Conservation (phyloP, 495 filamentous ascomycete species). For the Neurospora tetraspora region DNA sequence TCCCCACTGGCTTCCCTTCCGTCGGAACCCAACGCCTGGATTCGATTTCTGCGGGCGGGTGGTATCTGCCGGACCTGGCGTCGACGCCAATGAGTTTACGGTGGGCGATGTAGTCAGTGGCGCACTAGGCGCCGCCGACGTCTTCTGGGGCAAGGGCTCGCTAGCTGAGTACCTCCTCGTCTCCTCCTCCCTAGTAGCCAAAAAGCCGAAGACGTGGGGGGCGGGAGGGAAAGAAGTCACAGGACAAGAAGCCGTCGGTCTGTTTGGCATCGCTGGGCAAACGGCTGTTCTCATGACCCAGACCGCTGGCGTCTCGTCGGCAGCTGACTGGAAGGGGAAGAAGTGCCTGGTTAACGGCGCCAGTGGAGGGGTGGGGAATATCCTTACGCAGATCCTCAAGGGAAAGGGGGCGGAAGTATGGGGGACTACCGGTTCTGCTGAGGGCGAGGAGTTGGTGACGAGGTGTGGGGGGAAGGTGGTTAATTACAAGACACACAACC, state of each 20-base stretch:
- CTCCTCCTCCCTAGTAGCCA: slow-evolving; percentile 13
- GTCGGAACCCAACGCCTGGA: slow-evolving; percentile 21
- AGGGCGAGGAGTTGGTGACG: slow-evolving; percentile 22
- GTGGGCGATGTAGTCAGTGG: slow-evolving; percentile 24
- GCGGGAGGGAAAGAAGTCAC: neutral
- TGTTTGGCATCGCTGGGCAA: slow-evolving; percentile 27
- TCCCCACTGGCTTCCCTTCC: slow-evolving; percentile 24
- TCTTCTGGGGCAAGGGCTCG: slow-evolving; percentile 21
- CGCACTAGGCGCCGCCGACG: neutral
- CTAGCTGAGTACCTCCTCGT: slow-evolving; percentile 30
- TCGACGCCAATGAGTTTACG: neutral
- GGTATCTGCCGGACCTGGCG: slow-evolving; percentile 14
- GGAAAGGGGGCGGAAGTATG: slow-evolving; percentile 24
- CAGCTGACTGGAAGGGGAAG: slow-evolving; percentile 1
- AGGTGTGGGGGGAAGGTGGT: slow-evolving; percentile 29
- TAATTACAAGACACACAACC: slow-evolving; percentile 23
- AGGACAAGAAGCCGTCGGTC: slow-evolving; percentile 19
- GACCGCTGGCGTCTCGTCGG: slow-evolving; percentile 2
- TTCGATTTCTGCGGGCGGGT: slow-evolving; percentile 35
- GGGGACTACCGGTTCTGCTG: slow-evolving; percentile 21
- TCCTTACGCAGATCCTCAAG: slow-evolving; percentile 29
- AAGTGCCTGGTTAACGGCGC: slow-evolving; percentile 33
- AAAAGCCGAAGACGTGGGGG: neutral
- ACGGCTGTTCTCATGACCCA: slow-evolving; percentile 15
- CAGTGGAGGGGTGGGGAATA: slow-evolving; percentile 33